Evolutionary conservation across 768 basidiomycete genomes (phyloP).

Genomic region (Rhodosporidiobolus odoratus): DNA sequence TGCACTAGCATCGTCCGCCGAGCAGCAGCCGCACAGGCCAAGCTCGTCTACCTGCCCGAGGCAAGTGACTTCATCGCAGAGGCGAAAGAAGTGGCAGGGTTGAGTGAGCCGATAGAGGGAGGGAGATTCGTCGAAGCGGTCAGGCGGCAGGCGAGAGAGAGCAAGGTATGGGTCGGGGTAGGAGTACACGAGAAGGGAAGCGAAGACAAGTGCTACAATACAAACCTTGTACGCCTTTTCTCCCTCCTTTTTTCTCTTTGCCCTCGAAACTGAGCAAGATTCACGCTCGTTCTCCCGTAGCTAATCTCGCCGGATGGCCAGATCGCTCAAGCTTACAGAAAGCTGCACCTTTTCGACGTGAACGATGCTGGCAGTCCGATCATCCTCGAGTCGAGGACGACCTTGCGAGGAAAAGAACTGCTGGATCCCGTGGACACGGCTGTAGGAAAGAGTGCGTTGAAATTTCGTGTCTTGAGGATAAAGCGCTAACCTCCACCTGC

Average conservation of each 20-base stretch:
- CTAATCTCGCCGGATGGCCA: slow-evolving; percentile 34
- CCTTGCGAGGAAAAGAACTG: slow-evolving; percentile 16
- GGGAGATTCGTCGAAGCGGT: slow-evolving; percentile 32
- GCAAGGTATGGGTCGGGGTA: slow-evolving; percentile 34
- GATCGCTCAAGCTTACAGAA: slow-evolving; percentile 27
- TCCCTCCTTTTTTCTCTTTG: not conserved
- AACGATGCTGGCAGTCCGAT: slow-evolving; percentile 20
- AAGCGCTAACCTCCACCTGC: not conserved
- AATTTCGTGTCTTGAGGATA: rapidly evolving
- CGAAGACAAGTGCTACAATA: slow-evolving; percentile 39
- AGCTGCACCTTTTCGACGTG: slow-evolving; percentile 43
- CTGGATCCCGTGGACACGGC: slow-evolving; percentile 17
- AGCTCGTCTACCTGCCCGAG: slow-evolving; percentile 40
- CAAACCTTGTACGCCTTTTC: slow-evolving; percentile 14
- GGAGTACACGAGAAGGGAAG: slow-evolving; percentile 39
- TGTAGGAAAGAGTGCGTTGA: slow-evolving; percentile 16
- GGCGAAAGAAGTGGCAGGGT: slow-evolving; percentile 3
- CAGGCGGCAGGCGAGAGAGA: slow-evolving; percentile 13
- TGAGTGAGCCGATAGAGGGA: slow-evolving; percentile 23
- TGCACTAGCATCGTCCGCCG: slow-evolving; percentile 28
- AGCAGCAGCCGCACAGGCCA: slow-evolving; percentile 13
- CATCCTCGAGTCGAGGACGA: slow-evolving; percentile 35
- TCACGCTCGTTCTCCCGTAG: not conserved
- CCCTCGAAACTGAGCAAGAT: not conserved
- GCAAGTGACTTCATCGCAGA: slow-evolving; percentile 41